Evolutionary conservation across 179 eudicot species (phyloP).

Genomic region (Spergularia azorica): DNA sequence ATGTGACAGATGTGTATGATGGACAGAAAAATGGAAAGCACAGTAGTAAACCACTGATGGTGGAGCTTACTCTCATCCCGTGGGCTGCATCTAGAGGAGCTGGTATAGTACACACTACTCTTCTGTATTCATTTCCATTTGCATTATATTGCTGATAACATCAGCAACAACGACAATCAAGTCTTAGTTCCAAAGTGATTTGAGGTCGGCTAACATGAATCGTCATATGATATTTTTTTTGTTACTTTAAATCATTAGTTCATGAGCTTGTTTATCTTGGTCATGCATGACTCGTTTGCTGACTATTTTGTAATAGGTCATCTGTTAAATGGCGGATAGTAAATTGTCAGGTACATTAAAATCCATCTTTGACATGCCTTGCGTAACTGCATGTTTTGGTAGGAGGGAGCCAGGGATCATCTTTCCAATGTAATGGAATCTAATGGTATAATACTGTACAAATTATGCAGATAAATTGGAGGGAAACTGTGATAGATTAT

Average conservation of each 20-base stretch:
- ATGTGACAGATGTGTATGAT: slow-evolving; percentile 25
- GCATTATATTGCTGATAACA: not conserved
- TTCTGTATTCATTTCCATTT: not conserved
- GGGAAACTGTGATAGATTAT: too few species aligned
- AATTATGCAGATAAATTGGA: too few species aligned
- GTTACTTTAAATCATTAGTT: too few species aligned
- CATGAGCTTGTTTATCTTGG: not conserved
- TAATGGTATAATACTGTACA: too few species aligned
- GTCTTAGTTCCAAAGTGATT: too few species aligned
- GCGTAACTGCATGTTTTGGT: too few species aligned
- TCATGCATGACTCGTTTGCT: not conserved
- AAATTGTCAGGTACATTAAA: not conserved
- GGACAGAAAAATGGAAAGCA: slow-evolving; percentile 29
- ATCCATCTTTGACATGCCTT: not conserved
- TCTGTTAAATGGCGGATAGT: not conserved
- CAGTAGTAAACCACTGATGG: slow-evolving; percentile 43
- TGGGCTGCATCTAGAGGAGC: slow-evolving; percentile 76
- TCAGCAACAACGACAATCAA: not conserved
- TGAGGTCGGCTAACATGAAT: too few species aligned
- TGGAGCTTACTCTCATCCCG: slow-evolving; percentile 60
- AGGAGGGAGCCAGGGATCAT: too few species aligned
- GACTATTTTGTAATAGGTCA: not conserved
- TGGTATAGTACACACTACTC: slow-evolving; percentile 45
- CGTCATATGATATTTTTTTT: too few species aligned
- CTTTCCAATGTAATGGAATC: too few species aligned